Conservation (phyloP, 106 monocot genomes). For the Acorus gramineus region DNA sequence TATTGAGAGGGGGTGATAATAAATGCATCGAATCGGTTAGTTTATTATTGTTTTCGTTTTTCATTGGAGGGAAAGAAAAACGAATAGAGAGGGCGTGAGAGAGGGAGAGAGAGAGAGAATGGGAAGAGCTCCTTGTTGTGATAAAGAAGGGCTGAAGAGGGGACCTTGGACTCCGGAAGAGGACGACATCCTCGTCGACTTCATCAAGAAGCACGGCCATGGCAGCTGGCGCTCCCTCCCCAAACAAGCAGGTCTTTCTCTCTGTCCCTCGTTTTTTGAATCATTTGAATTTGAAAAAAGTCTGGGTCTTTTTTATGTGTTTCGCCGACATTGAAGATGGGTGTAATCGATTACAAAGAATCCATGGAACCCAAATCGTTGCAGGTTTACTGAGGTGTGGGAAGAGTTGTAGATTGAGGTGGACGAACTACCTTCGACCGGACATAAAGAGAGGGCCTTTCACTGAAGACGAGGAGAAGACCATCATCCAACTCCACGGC, state of each 20-base stretch:
- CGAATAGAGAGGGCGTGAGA: too few species aligned
- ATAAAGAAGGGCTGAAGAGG: constrained; percentile 61
- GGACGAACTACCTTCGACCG: constrained; percentile 87
- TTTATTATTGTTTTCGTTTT: background rate
- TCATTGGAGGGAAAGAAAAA: background rate
- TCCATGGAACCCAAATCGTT: background rate
- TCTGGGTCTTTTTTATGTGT: background rate
- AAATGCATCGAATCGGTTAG: too few species aligned
- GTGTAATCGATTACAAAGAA: too few species aligned
- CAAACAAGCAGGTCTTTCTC: constrained; percentile 40
- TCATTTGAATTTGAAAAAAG: too few species aligned
- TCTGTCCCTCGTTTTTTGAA: too few species aligned
- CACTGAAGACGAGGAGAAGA: constrained; percentile 68
- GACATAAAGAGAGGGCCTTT: constrained; percentile 91
- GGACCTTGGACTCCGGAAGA: constrained; percentile 74
- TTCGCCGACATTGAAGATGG: too few species aligned
- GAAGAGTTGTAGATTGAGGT: constrained; percentile 87
- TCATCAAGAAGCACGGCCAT: constrained; percentile 52
- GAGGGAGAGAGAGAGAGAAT: background rate
- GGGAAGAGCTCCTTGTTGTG: constrained; percentile 70
- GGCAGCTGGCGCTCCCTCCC: constrained; percentile 71
- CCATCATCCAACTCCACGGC: constrained; percentile 79
- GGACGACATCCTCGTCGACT: constrained; percentile 60
- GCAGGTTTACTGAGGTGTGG: constrained; percentile 74
- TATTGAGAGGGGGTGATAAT: too few species aligned